phyloP scores from a whole-genome alignment of 2,329 filamentous ascomycete species.

The Monilinia vaccinii-corymbosi region DNA sequence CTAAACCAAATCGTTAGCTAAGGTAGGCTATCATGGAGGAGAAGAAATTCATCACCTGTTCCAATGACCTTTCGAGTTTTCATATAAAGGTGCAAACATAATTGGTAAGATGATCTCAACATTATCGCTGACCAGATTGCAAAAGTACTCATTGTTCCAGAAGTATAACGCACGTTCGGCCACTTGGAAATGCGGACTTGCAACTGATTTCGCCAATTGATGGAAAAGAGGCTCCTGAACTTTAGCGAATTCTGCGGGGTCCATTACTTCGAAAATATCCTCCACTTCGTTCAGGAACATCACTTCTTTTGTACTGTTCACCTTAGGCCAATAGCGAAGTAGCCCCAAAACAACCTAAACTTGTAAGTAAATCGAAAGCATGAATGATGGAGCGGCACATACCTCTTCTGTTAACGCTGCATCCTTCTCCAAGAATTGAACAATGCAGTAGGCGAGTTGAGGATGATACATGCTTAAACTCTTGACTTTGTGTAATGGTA shows the following conservation, averaged over 20 bases:
- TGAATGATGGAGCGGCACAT: slow-evolving; percentile 27
- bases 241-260: slow-evolving; percentile 95
- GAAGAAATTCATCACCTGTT: slow-evolving; percentile 52
- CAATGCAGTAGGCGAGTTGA: slow-evolving; percentile 95
- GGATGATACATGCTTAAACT: slow-evolving; percentile 99
- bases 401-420: slow-evolving; percentile 94
- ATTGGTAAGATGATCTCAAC: slow-evolving; percentile 97
- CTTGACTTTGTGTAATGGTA: slow-evolving; percentile 96
- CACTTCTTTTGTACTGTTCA: slow-evolving; percentile 98
- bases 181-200: slow-evolving; percentile 97
- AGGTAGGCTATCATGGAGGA: slow-evolving; percentile 2
- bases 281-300: slow-evolving; percentile 99
- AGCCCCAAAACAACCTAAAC: slow-evolving; percentile 80
- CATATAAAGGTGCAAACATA: slow-evolving; percentile 97
- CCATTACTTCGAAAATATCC: slow-evolving; percentile 99
- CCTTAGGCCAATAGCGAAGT: slow-evolving; percentile 96
- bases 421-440: slow-evolving; percentile 97
- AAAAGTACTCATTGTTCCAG: slow-evolving; percentile 99
- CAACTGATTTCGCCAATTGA: slow-evolving; percentile 93
- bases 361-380: slow-evolving; percentile 12
- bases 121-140: slow-evolving; percentile 97
- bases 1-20: slow-evolving; percentile 39
- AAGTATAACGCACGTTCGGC: slow-evolving; percentile 96
- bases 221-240: slow-evolving; percentile 97
- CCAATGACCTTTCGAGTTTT: slow-evolving; percentile 99